Evolutionary conservation across 441 rosid genomes (phyloP), one percentile per base, ranked within the genome.

Genomic region (Codiaeum variegatum): DNA sequence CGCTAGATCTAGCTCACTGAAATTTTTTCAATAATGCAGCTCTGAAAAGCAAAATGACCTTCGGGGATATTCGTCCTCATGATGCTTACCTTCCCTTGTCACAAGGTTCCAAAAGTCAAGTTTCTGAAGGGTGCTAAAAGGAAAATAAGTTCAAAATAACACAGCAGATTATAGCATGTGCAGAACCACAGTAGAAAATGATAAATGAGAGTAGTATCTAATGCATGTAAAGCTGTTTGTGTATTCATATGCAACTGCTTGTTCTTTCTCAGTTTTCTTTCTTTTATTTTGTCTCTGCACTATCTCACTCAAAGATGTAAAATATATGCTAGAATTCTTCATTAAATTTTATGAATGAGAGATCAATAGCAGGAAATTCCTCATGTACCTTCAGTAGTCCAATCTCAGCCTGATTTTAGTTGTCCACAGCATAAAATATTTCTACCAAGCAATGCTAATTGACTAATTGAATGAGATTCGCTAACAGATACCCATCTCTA

Each of bases 1-100:
- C 76, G 67, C 40, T 5, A 72, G 60, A 52, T 67, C 73, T 28
- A 59, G 29, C 65, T 74, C 65, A 77, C 60, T 42, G 52, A 28
- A 55, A 29, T 69, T 70, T 69, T 69, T 70, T 62, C 71, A 71
- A 66, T 49, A 59, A 38, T 80, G 85, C 86, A 88, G 88, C 75
- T 75, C 82, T 6, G 76, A 80, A 56, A 77, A 76, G 63, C 66
- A 66, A 56, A 67, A 64, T 60, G 81, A 51, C 6, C 36, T 47
- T 18, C 75, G 72, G 12, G 85, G 85, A 62, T 84, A 81, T 72
- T 81, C 79, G 26, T 81, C 83, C 67, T 82, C 83, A 26, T 79
- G 80, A 84, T 61, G 62, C 70, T 72, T 55, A 64, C 24, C 51
- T 73, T 65, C 21, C 10, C 16, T 31, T 16, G 16, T 49, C 73